Percentiles rank a stretch among this genome's conserved stretches.
phyloP scores from a whole-genome alignment of 2,329 filamentous ascomycete genomes.

The Nothopassalora personata region DNA sequence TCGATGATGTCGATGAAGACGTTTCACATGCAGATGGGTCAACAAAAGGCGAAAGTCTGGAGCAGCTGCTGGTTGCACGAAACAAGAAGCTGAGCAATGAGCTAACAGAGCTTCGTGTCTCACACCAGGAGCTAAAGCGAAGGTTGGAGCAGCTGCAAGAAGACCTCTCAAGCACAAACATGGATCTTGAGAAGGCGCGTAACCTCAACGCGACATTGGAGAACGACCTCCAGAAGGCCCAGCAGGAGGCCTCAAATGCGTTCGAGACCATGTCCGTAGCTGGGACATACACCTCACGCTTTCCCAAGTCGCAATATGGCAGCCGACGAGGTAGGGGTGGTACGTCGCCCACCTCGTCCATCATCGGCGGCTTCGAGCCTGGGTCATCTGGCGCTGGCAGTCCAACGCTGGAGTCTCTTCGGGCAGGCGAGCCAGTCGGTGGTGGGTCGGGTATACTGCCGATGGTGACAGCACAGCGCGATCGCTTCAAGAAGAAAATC shows the following conservation, averaged over 20 bases:
- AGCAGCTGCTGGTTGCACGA: slow-evolving; percentile 82
- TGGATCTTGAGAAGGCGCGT: slow-evolving; percentile 78
- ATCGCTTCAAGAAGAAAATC: slow-evolving; percentile 97
- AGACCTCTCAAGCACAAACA: slow-evolving; percentile 74
- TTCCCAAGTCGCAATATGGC: slow-evolving; percentile 58
- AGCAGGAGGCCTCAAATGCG: slow-evolving; percentile 75
- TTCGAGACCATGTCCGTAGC: slow-evolving; percentile 91
- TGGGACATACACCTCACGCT: slow-evolving; percentile 79
- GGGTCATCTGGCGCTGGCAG: slow-evolving; percentile 38
- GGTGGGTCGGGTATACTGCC: slow-evolving; percentile 76
- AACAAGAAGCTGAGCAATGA: slow-evolving; percentile 98
- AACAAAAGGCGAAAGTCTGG: slow-evolving; percentile 65
- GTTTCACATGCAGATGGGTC: slow-evolving; percentile 46
- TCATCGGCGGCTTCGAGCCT: slow-evolving; percentile 93
- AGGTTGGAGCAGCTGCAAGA: slow-evolving; percentile 76
- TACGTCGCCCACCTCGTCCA: slow-evolving; percentile 89
- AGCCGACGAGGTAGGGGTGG: slow-evolving; percentile 63
- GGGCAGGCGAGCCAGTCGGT: slow-evolving; percentile 62
- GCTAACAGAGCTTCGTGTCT: slow-evolving; percentile 84
- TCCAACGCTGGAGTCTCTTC: slow-evolving; percentile 52
- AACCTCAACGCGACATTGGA: slow-evolving; percentile 84
- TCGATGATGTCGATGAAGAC: slow-evolving; percentile 60
- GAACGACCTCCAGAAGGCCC: slow-evolving; percentile 81
- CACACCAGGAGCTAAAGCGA: slow-evolving; percentile 82
- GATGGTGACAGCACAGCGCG: slow-evolving; percentile 96